Base-by-base conservation (phyloP, 78 protist species). In the Tieghemostelium lacteum region DNA sequence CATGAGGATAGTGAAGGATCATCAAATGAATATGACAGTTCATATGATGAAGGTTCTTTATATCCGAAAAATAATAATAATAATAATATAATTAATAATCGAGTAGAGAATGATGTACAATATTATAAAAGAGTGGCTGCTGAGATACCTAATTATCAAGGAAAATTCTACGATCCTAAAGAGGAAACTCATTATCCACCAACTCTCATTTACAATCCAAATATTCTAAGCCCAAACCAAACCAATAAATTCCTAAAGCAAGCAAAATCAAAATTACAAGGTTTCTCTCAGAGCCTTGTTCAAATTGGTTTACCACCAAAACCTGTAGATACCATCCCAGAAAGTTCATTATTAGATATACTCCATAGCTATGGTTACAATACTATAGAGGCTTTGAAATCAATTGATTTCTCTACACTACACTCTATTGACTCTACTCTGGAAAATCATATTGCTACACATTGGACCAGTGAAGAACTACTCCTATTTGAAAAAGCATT, bases 391-490 rank as follows among this genome's bases (percentile, higher is more conserved):
- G 88, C 88, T n/a, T 42, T 78, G 24, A 39, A 28, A 3, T 78
- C 88, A 2, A 78, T 78, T 1, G 88, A 78, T 52, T 78, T 39
- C 22, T 49, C 88, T 14, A 66, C 88, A 3, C 39, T 65, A 20
- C 45, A 64, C 24, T 29, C 28, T 3, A 78, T 66, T 10, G n/a
- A 34, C 12, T 75, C 88, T 14, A 66, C 73, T 78, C 31, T 78
- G 12, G 26, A 31, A n/a, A 75, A 78, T 52, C 57, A 52, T n/a
- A 64, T 78, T 1, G 36, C 64, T 3, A 29, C 24, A 17, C 24
- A 22, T 49, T 42, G 86, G 37, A 22, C 42, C 42, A 3, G 17
- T 8, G 8, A 14, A 20, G 28, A 60, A 60, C 37, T 17, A 34
- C 33, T n/a, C 28, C 61, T 74, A 74, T 40, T 67, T 40, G 52